Conservation (phyloP, 2,329 filamentous ascomycete genomes). For the Teratosphaeria epicoccoides region DNA sequence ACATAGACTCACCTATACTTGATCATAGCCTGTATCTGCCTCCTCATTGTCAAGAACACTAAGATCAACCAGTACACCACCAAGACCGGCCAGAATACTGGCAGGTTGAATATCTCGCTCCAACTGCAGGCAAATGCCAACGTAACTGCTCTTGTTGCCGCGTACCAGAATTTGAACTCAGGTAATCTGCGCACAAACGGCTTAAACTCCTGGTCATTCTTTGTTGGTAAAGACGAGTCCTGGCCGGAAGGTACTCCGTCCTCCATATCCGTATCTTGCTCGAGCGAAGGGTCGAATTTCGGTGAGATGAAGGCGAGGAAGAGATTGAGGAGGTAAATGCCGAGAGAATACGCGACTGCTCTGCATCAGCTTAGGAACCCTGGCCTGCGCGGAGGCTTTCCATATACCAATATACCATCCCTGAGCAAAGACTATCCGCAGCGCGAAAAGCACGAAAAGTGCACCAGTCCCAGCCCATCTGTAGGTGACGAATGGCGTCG, state of each 20-base stretch:
- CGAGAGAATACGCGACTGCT: conserved; percentile 87
- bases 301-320: conserved; percentile 97
- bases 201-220: conserved; percentile 93
- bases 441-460: conserved; percentile 68
- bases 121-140: conserved; percentile 83
- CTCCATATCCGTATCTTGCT: conserved; percentile 92
- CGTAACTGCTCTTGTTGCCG: conserved; percentile 73
- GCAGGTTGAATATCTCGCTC: conserved; percentile 90
- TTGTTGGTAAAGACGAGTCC: conserved; percentile 72
- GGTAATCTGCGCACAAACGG: conserved; percentile 92
- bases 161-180: conserved; percentile 99
- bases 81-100: conserved; percentile 97
- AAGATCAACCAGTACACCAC: conserved; percentile 98
- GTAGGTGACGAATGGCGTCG: conserved; percentile 79
- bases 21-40: conserved; percentile 99
- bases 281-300: conserved; percentile 96
- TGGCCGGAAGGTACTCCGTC: conserved; percentile 54
- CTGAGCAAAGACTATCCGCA: conserved; percentile 82
- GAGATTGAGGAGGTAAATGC: conserved; percentile 96
- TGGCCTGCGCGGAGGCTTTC: neutral
- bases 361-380: conserved; percentile 1
- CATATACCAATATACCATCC: conserved; percentile 93
- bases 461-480: conserved; percentile 79
- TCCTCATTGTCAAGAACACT: conserved; percentile 92
- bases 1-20: conserved; percentile 80